Percentiles rank a stretch among this genome's conserved stretches.
phyloP scores from a whole-genome alignment of 2,329 filamentous ascomycete genomes.

The Thielaviopsis cerberus region DNA sequence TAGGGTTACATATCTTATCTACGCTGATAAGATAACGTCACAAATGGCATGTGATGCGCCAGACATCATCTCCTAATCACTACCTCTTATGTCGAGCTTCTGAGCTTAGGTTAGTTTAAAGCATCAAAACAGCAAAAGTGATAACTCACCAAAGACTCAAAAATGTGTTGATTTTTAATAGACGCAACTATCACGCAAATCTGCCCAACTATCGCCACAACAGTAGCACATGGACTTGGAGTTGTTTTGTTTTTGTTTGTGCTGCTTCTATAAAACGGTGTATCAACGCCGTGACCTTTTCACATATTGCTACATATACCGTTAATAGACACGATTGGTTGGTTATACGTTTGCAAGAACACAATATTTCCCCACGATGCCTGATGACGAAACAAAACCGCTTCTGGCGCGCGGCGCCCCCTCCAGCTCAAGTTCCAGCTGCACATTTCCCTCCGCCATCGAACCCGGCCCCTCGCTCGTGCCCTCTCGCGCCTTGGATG shows the following conservation, averaged over 20 bases:
- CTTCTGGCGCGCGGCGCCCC: not conserved
- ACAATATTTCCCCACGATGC: not conserved
- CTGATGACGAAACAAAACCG: not conserved
- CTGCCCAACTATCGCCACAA: not conserved
- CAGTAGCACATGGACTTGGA: not conserved
- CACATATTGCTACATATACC: not conserved
- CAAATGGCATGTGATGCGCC: not conserved
- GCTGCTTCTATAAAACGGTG: not conserved
- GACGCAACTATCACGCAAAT: not conserved
- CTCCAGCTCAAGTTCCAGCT: not conserved
- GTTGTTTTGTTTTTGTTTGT: not conserved
- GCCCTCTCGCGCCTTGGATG: slow-evolving; percentile 24
- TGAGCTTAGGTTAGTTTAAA: not conserved
- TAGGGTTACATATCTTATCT: not conserved
- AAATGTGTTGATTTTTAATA: not conserved
- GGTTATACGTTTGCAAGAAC: not conserved
- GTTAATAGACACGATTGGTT: not conserved
- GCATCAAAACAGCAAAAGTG: not conserved
- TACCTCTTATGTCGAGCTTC: not conserved
- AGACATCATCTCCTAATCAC: not conserved
- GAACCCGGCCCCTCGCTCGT: not conserved
- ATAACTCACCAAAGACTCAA: not conserved
- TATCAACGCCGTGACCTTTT: not conserved
- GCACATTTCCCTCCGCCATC: not conserved
- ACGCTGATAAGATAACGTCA: not conserved